A percentile compares a stretch with the other conserved stretches of the same genome.
Conservation (phyloP, 768 basidiomycete species). For the Trametes villosa region DNA sequence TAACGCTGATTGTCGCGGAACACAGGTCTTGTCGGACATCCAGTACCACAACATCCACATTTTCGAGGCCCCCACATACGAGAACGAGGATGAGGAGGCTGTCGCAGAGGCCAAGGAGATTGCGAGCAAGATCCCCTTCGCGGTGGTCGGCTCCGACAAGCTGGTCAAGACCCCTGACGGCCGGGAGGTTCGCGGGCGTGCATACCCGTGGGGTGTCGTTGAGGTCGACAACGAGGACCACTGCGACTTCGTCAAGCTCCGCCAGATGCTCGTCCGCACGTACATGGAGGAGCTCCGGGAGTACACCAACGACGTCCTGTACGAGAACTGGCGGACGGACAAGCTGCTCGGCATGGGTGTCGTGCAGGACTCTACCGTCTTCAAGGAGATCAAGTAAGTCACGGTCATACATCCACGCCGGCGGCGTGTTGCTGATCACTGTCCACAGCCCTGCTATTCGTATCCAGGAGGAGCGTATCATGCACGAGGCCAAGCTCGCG, state of each 20-base stretch:
- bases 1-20: background rate
- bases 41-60: slow-evolving; percentile 95
- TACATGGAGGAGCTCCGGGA: slow-evolving; percentile 99
- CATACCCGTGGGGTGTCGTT: slow-evolving; percentile 98
- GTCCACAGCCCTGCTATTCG: slow-evolving; percentile 84
- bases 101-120: slow-evolving; percentile 98
- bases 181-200: slow-evolving; percentile 90
- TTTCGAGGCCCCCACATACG: slow-evolving; percentile 97
- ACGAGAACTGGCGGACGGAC: slow-evolving; percentile 98
- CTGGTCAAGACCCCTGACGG: slow-evolving; percentile 85
- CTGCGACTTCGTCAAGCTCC: slow-evolving; percentile 99
- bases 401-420: background rate
- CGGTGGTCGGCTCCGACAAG: slow-evolving; percentile 93
- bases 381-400: slow-evolving; percentile 98
- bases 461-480: slow-evolving; percentile 92
- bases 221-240: slow-evolving; percentile 99
- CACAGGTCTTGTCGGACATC: slow-evolving; percentile 89
- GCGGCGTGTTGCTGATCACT: slow-evolving; percentile 1
- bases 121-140: slow-evolving; percentile 97
- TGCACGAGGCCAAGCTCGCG: slow-evolving; percentile 96
- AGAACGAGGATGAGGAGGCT: slow-evolving; percentile 98
- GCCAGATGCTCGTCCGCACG: slow-evolving; percentile 98
- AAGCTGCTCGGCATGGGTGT: slow-evolving; percentile 98
- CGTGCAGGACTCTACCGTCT: slow-evolving; percentile 94
- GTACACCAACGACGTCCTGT: slow-evolving; percentile 93